Conservation (phyloP, 768 basidiomycete genomes). For the Cantharellus cinnabarinus region DNA sequence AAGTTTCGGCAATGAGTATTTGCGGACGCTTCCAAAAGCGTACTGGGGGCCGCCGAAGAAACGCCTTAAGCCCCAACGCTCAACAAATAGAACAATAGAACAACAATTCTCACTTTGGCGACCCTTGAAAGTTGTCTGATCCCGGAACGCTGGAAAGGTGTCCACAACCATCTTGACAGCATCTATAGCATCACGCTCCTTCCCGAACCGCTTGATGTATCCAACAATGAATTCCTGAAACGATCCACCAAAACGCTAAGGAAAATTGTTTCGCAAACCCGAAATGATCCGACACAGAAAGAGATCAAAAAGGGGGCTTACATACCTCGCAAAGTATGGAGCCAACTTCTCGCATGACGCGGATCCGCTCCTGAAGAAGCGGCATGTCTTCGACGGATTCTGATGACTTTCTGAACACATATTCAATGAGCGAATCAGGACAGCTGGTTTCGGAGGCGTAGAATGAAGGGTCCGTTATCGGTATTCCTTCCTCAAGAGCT, state of each 20-base stretch:
- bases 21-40: conserved; percentile 81
- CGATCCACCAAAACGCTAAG: conserved; percentile 47
- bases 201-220: conserved; percentile 32
- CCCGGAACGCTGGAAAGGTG: conserved; percentile 56
- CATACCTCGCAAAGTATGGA: conserved; percentile 46
- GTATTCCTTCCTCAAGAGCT: conserved; percentile 62
- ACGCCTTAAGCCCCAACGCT: neutral
- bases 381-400: conserved; percentile 46
- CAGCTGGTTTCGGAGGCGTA: conserved; percentile 52
- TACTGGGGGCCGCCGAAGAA: conserved; percentile 23
- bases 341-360: conserved; percentile 62
- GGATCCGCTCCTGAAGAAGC: conserved; percentile 46
- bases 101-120: conserved; percentile 29
- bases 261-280: neutral
- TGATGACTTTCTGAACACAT: conserved; percentile 43
- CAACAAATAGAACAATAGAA: neutral
- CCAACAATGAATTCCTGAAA: conserved; percentile 43
- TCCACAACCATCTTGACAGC: conserved; percentile 52
- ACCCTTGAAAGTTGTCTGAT: conserved; percentile 39
- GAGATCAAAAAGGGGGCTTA: neutral
- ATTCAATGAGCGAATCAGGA: conserved; percentile 45
- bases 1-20: conserved; percentile 76
- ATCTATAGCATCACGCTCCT: conserved; percentile 45
- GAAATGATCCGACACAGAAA: too few relatives aligned
- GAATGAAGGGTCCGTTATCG: conserved; percentile 59